A percentile compares a stretch with the other conserved stretches of the same genome.
Conservation (phyloP, 2,329 filamentous ascomycete genomes). For the Fusarium torreyae region DNA sequence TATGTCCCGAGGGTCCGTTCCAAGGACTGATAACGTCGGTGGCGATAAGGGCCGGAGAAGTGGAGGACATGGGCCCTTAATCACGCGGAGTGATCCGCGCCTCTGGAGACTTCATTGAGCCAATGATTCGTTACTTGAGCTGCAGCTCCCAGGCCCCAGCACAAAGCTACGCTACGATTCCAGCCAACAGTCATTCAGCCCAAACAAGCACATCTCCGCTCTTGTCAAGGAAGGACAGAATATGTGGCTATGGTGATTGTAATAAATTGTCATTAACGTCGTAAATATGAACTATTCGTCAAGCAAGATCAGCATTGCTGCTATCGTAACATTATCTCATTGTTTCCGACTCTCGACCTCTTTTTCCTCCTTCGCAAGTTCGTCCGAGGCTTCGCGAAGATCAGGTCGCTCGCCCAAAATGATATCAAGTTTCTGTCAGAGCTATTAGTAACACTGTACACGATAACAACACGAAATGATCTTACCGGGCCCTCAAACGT, state of each 20-base stretch:
- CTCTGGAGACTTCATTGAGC: background rate
- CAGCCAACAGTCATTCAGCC: background rate
- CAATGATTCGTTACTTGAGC: background rate
- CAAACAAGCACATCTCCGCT: too few species aligned
- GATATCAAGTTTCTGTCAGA: conserved; percentile 21
- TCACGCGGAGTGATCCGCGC: background rate
- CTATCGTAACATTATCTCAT: background rate
- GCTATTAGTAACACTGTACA: background rate
- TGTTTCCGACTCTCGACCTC: conserved; percentile 8
- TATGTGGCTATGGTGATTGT: too few species aligned
- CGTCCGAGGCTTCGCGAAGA: conserved; percentile 17
- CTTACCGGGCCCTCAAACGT: conserved; percentile 42
- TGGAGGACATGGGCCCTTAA: background rate
- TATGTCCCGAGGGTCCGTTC: fast-evolving
- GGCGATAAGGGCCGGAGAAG: background rate
- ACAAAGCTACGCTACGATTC: background rate
- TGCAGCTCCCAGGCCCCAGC: background rate
- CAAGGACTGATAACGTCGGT: background rate
- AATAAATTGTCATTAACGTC: background rate
- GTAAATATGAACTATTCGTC: background rate
- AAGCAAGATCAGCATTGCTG: background rate
- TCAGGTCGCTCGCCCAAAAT: conserved; percentile 32
- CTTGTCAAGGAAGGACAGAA: too few species aligned
- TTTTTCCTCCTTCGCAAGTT: conserved; percentile 36
- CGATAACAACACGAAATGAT: fast-evolving